Conservation (phyloP, 768 basidiomycete species). For the Mycena belliarum region DNA sequence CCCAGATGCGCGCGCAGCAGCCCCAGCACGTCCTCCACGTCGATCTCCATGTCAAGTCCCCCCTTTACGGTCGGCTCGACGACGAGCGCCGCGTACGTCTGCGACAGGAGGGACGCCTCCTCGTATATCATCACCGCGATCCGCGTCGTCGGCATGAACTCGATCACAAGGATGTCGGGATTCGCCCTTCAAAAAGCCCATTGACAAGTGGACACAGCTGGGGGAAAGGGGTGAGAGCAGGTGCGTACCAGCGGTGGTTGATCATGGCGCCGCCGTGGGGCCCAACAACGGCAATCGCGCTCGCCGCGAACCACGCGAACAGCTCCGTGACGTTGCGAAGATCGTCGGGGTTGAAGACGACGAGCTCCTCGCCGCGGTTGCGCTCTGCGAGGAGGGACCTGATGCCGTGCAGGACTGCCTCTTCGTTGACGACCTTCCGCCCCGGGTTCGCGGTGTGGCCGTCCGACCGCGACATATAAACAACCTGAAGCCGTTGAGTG, state of each 20-base stretch:
- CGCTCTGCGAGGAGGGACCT: conserved; percentile 4
- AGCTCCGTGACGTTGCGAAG: neutral
- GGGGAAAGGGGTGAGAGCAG: neutral
- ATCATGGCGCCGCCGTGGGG: conserved; percentile 22
- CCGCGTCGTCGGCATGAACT: conserved; percentile 14
- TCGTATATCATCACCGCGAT: conserved; percentile 18
- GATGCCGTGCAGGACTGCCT: conserved; percentile 2
- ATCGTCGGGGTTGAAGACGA: conserved; percentile 11
- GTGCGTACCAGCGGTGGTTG: conserved; percentile 19
- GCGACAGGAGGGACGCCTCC: conserved; percentile 17
- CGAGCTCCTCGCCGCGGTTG: conserved; percentile 16
- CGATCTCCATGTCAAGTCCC: conserved; percentile 10
- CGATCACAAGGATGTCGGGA: conserved; percentile 11
- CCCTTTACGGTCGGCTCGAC: neutral
- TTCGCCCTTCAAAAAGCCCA: conserved; percentile 16
- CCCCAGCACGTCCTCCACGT: conserved; percentile 8
- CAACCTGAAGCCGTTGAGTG: neutral
- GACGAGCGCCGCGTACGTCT: conserved; percentile 16
- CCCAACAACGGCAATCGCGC: conserved; percentile 7
- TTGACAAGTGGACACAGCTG: neutral
- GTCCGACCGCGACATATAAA: conserved; percentile 21
- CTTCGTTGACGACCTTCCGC: conserved; percentile 14
- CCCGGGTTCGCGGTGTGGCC: conserved; percentile 9
- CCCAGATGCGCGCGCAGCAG: conserved; percentile 11
- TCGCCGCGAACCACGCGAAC: conserved; percentile 14